Evolutionary conservation across 768 basidiomycete species (phyloP), one percentile per base, ranked within the genome.

Genomic region (Tylopilus rubrobrunneus): DNA sequence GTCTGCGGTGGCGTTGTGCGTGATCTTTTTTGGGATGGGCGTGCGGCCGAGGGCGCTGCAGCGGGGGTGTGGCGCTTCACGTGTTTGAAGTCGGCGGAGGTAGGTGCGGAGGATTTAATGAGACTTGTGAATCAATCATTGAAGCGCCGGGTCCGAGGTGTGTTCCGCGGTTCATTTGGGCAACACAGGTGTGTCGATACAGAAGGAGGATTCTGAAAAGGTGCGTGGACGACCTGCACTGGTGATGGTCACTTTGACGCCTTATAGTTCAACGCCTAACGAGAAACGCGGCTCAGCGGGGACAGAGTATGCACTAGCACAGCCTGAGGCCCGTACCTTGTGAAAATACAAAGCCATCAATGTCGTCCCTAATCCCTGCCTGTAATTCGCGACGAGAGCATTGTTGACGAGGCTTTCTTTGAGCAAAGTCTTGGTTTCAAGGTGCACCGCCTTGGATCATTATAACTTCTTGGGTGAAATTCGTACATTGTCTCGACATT

Each of bases 1-100:
- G 17, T 52, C 36, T 11, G 51, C 19, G 27, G 51, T 48, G 17
- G 52, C 37, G 15, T 48, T 53, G 10, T 29, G 52, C 27, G 19
- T 12, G 2, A 23, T 7, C 3, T 15, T 39, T 29, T 36, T 0
- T n/a, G 17, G 17, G 2, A 2, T 4, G 23, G 25, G 7, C 2
- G 8, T 8, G 23, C 8, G 10, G 17, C 6, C 10, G 37, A 19
- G 4, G 25, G 21, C 2, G 17, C 21, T 1, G 34, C 33, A 51
- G 5, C 33, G 33, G n/a, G 43, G 41, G 34, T 37, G 34, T 34
- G n/a, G n/a, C n/a, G 44, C 17, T 8, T 29, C 14, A 14, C n/a
- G 7, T 1, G 3, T 37, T 46, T 47, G 36, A 52, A 46, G 36
- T 46, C 36, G 15, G 19, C 21, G 5, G 28, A 42, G 4, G 40